These are phyloP conservation scores for Melastoma malabathricum DNA, from an alignment of 345 rosid species.

Conservation along the genomic window DNA sequence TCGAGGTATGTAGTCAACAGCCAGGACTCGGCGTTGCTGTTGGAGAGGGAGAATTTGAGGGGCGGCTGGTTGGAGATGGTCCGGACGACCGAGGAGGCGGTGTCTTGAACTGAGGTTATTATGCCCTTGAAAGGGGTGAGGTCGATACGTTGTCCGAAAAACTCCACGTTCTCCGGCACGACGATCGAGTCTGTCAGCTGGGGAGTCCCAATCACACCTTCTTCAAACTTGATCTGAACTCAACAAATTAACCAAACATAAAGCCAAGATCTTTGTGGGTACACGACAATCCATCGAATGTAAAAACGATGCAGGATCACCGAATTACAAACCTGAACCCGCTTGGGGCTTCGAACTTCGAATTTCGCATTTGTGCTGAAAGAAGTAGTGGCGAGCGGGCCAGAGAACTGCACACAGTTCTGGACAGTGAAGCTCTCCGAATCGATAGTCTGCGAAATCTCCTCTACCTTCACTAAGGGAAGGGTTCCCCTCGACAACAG, in stretches of 20 bases:
- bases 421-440: slow-evolving; percentile 66
- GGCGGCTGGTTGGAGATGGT: slow-evolving; percentile 92
- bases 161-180: too few relatives aligned
- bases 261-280: not conserved
- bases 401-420: slow-evolving; percentile 61
- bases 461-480: slow-evolving; percentile 63
- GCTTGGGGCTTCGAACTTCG: slow-evolving; percentile 77
- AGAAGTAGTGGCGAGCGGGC: slow-evolving; percentile 74
- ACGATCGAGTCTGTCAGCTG: too few relatives aligned
- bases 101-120: slow-evolving; percentile 67
- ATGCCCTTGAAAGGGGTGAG: slow-evolving; percentile 59
- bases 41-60: slow-evolving; percentile 52
- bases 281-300: not conserved
- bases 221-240: slow-evolving; percentile 68
- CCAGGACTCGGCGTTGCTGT: slow-evolving; percentile 65
- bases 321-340: slow-evolving; percentile 51
- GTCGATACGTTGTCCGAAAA: slow-evolving; percentile 76
- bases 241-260: not conserved
- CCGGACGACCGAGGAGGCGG: slow-evolving; percentile 66
- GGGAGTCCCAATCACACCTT: too few relatives aligned
- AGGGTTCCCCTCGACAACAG: slow-evolving; percentile 52
- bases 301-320: not conserved
- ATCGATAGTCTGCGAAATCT: slow-evolving; percentile 88
- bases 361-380: slow-evolving; percentile 77
- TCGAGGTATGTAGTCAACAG: slow-evolving; percentile 80